These are phyloP conservation scores for Meira nashicola DNA, from an alignment of 1,284 basidiomycete genomes.

Conservation along the genomic window DNA sequence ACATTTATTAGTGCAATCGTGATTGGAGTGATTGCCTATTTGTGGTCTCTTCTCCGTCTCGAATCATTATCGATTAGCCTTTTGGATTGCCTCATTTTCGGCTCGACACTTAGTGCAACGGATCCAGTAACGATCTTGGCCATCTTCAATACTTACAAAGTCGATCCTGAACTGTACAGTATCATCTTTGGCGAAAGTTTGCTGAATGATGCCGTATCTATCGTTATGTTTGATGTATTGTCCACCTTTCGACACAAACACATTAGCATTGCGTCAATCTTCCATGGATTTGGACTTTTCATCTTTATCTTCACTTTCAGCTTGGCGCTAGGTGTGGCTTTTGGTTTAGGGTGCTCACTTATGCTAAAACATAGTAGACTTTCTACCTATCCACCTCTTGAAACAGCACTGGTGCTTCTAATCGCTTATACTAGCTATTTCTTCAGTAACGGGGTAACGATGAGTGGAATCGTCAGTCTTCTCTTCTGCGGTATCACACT, in stretches of 20 bases:
- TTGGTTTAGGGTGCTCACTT: constrained; percentile 82
- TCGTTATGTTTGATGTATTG: constrained; percentile 98
- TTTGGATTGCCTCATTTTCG: constrained; percentile 86
- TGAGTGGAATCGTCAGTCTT: constrained; percentile 96
- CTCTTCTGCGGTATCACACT: constrained; percentile 98
- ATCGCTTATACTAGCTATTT: constrained; percentile 98
- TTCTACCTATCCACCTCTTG: constrained; percentile 71
- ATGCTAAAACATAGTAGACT: constrained; percentile 92
- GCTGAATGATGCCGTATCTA: constrained; percentile 96
- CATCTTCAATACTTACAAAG: constrained; percentile 95
- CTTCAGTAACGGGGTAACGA: constrained; percentile 87
- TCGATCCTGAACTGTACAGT: constrained; percentile 94
- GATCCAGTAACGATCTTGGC: constrained; percentile 97
- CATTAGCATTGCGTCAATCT: constrained; percentile 79
- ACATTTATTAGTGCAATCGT: constrained; percentile 96
- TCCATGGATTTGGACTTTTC: constrained; percentile 94
- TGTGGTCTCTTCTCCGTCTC: constrained; percentile 81
- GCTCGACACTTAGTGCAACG: constrained; percentile 91
- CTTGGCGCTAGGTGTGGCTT: constrained; percentile 85
- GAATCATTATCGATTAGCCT: constrained; percentile 43
- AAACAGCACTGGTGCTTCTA: constrained; percentile 87
- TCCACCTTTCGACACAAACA: constrained; percentile 86
- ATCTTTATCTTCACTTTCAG: constrained; percentile 88
- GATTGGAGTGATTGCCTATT: constrained; percentile 88
- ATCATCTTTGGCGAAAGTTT: constrained; percentile 97